Base-by-base conservation (phyloP, 1,284 basidiomycete species). In the Heimioporus punctisporus region DNA sequence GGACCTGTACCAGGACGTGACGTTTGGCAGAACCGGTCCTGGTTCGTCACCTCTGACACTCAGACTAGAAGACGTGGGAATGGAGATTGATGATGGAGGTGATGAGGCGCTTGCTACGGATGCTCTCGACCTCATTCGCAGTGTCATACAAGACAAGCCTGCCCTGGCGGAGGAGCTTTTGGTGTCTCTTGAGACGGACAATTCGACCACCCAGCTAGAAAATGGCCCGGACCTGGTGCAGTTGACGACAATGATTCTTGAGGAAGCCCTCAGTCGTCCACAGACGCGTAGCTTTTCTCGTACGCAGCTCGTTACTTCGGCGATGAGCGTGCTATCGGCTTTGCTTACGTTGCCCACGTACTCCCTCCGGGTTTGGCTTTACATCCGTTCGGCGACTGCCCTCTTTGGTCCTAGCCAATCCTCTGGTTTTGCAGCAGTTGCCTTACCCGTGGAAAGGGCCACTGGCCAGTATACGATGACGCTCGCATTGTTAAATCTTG, bases 351-450 rank as follows among this genome's bases (percentile, higher is more conserved):
- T 95, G 2, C 89, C 90, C 1, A 79, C 76, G 46, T 88, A 89
- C 62, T 88, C 92, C 3, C 85, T 85, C 54, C 82, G 88, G 2
- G 88, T 95, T 21, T 96, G 94, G 93, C 76, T 94, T 8, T 93
- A 89, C 63, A 81, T 94, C 27, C 86, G 92, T 14, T 92, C 90
- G 4, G 89, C 92, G 2, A 78, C 84, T 3, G 77, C 86, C 7
- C 76, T 96, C 19, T 93, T 95, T 66, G 90, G 90, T 17, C 79
- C 84, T 6, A 64, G 83, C 24, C 75, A 75, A 41, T 70, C 75
- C 8, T 73, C 76, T 28, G 82, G 81, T 5, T 83, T 83, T 56
- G 81, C 84, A 11, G 83, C 85, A 1, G 76, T 81, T n/a, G 83
- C 91, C 2, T 77, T 95, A 41, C 79, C 85, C 0, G 75, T 83